phyloP scores from a whole-genome alignment of 2,329 filamentous ascomycete species.

The Sporothrix curviconia region DNA sequence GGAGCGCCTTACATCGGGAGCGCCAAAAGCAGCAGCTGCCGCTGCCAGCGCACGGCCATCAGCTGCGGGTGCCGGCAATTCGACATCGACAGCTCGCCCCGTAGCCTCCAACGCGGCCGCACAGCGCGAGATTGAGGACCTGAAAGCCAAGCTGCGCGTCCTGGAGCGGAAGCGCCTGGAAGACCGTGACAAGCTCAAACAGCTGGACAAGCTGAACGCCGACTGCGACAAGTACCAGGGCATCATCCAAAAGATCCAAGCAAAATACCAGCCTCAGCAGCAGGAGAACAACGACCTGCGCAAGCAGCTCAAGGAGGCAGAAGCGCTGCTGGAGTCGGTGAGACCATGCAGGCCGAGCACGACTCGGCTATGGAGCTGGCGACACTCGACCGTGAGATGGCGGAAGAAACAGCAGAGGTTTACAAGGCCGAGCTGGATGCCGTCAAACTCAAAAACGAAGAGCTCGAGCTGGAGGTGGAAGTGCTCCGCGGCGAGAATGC shows the following conservation, averaged over 20 bases:
- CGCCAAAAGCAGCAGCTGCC: slow-evolving; percentile 17
- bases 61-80: too few species aligned
- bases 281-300: slow-evolving; percentile 71
- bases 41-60: slow-evolving; percentile 9
- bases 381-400: slow-evolving; percentile 88
- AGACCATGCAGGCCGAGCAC: slow-evolving; percentile 72
- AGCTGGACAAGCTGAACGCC: slow-evolving; percentile 65
- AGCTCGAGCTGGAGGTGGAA: slow-evolving; percentile 81
- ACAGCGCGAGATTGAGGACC: slow-evolving; percentile 70
- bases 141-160: slow-evolving; percentile 80
- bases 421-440: slow-evolving; percentile 73
- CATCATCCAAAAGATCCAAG: slow-evolving; percentile 85
- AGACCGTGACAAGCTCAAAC: slow-evolving; percentile 77
- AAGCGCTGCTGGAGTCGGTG: slow-evolving; percentile 63
- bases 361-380: slow-evolving; percentile 81
- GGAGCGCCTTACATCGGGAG: slow-evolving; percentile 42
- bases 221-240: slow-evolving; percentile 73
- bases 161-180: slow-evolving; percentile 83
- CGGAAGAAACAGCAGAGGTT: slow-evolving; percentile 82
- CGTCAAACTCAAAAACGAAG: slow-evolving; percentile 69
- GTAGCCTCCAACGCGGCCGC: slow-evolving; percentile 34
- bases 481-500: slow-evolving; percentile 81
- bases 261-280: slow-evolving; percentile 79
- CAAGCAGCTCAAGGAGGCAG: slow-evolving; percentile 69
- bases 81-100: slow-evolving; percentile 24